These are phyloP conservation scores for Aspergillus glaucus DNA, from an alignment of 2,329 filamentous ascomycete species.

Conservation along the genomic window DNA sequence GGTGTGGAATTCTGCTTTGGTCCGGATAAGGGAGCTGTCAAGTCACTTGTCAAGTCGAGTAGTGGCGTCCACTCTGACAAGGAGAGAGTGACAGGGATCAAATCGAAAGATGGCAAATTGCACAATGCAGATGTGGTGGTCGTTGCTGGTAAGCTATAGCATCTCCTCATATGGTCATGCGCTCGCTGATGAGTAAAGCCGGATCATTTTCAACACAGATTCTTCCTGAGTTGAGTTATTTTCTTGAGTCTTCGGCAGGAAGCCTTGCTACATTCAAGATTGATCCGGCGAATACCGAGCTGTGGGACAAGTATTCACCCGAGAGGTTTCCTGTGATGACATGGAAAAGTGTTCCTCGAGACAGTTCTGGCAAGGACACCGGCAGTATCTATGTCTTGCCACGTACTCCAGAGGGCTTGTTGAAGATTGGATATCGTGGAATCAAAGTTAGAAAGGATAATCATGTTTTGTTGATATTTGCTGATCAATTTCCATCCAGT, in stretches of 20 bases:
- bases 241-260: no score
- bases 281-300: slow-evolving; percentile 10
- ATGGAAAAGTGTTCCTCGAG: slow-evolving; percentile 25
- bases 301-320: slow-evolving; percentile 30
- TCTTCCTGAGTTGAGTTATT: no score
- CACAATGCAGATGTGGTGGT: not conserved
- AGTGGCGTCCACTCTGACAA: no score
- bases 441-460: not conserved
- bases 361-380: slow-evolving; percentile 21
- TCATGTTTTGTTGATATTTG: not conserved
- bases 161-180: no score
- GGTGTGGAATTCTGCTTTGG: no score
- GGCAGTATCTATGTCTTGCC: slow-evolving; percentile 26
- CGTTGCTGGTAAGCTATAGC: no score
- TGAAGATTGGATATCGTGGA: not conserved
- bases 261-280: slow-evolving; percentile 21
- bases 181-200: no score
- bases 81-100: no score
- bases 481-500: slow-evolving; percentile 10
- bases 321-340: slow-evolving; percentile 27
- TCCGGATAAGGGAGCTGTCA: no score
- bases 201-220: no score
- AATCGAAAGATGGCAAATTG: no score
- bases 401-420: not conserved
- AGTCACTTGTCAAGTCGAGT: no score